Base-by-base conservation (phyloP, 352 stramenopile species). In the Halophytophthora polymorphica region DNA sequence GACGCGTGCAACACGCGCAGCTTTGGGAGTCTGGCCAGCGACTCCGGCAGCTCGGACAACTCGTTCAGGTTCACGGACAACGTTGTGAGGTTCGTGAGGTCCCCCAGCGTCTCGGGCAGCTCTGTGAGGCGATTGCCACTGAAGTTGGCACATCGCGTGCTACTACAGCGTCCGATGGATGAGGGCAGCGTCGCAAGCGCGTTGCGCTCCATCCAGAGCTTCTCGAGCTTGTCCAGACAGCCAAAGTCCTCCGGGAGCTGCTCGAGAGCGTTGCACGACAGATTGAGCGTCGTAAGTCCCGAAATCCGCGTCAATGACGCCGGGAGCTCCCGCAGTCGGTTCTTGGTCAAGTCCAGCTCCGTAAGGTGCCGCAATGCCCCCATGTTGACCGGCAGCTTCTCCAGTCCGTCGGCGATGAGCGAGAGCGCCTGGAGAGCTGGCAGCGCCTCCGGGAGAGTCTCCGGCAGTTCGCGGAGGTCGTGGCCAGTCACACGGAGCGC, bases 331-430 rank as follows among this genome's bases (percentile, higher is more conserved):
- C 43, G 44, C 5, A 89, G 60, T 21, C 63, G 58, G 49, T 89
- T 89, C 43, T 85, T 83, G 19, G 78, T 86, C 23, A 89, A 40
- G 39, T 89, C 78, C 2, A 89, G 51, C 37, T 77, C 70, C 0
- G 41, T 70, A 3, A 89, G 61, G 17, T 68, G 31, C 0, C 28
- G 13, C 1, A 87, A 25, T 7, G 41, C 37, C 0, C 69, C 51
- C 47, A 86, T 74, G 25, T 63, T 84, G 1, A 79, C 61, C 8
- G 75, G 78, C 0, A 89, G 56, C 21, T 40, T 37, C 41, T 86
- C 63, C 6, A 89, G 53, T 2, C 58, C 28, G 28, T 77, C 69
- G 6, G 58, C 63, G 18, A 89, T 84, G 3, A 89, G 44, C 0
- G 69, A 84, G 3, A 89, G 64, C 6, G 63, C 69, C 22, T 66